Base-by-base conservation (phyloP, 371 early-diverging fungal species). In the Apophysomyces trapeziformis region DNA sequence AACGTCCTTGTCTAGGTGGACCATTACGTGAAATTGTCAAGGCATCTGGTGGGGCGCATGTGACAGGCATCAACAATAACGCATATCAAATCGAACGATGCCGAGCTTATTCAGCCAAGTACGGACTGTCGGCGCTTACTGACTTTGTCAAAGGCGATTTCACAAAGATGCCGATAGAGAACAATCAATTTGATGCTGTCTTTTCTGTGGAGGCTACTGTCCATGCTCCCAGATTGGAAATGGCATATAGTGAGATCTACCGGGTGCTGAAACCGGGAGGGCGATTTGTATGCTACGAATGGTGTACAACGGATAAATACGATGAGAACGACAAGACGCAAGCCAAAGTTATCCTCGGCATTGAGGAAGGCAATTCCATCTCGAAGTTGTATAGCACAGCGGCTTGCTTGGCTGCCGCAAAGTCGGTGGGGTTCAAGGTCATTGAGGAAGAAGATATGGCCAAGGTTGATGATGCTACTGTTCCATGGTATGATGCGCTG, bases 61-160 rank as follows among this genome's bases (percentile, higher is more conserved):
- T 93, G 60, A 89, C 89, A 12, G 93, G 93, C 11, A 76, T 93
- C 63, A 93, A 93, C 79, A 93, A 93, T 86, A 93, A 93, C 78
- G 86, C 86, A 47, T 93, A 93, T 74, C 93, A 93, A 75, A 86
- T 93, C 46, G 85, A 92, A 71, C 85, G 91, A 2, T 90, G 89
- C 71, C 71, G 76, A 59, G 84, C 85, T 36, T 87, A 92, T 38
- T 85, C 90, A 26, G 67, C 70, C 58, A 85, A 87, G 75, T 76
- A 79, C 67, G 86, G 88, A 26, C 80, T 90, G 45, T 68, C 73
- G 18, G 61, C 75, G 9, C 68, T 69, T 63, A 82, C 84, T 16
- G 75, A 72, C 54, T 89, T 84, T 68, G 70, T 85, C 62, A 85
- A 90, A 78, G 93, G 92, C 39, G 90, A 92, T 64, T 92, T 93